Evolutionary conservation across 495 filamentous ascomycete genomes (phyloP).

Genomic region (Copromyces sp.): DNA sequence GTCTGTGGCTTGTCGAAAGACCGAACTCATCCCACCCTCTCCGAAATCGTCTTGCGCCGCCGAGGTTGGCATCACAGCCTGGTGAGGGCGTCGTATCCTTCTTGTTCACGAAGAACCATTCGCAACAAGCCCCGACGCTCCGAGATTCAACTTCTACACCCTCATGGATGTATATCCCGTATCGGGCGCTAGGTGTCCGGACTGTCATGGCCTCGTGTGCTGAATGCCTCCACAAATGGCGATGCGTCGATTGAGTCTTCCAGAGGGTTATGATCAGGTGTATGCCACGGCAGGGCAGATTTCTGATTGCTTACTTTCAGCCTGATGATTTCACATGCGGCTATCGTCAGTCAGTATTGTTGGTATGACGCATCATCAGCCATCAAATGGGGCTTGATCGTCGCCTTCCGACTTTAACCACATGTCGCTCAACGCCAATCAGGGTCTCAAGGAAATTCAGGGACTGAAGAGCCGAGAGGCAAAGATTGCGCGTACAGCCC

Average conservation of each 20-base stretch:
- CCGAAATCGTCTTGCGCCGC: background rate
- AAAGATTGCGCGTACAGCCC: background rate
- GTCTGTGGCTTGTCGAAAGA: background rate
- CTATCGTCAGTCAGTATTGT: background rate
- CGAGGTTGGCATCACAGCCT: background rate
- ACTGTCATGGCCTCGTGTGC: background rate
- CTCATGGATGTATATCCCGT: conserved; percentile 35
- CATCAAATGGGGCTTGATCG: background rate
- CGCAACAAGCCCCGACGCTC: conserved; percentile 5
- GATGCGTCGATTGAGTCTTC: background rate
- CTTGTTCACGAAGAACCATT: background rate
- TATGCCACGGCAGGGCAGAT: background rate
- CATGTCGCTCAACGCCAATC: background rate
- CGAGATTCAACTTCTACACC: conserved; percentile 49
- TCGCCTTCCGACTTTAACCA: background rate
- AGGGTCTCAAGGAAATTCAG: background rate
- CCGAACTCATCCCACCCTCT: background rate
- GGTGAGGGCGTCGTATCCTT: background rate
- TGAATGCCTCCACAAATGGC: background rate
- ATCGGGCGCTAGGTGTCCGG: conserved; percentile 19
- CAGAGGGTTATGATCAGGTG: background rate
- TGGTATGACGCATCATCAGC: background rate
- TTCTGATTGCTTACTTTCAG: background rate
- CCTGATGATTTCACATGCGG: background rate
- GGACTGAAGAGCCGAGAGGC: background rate